Conservation (phyloP, 306 rosid species). For the Hippophae gyantsensis region DNA sequence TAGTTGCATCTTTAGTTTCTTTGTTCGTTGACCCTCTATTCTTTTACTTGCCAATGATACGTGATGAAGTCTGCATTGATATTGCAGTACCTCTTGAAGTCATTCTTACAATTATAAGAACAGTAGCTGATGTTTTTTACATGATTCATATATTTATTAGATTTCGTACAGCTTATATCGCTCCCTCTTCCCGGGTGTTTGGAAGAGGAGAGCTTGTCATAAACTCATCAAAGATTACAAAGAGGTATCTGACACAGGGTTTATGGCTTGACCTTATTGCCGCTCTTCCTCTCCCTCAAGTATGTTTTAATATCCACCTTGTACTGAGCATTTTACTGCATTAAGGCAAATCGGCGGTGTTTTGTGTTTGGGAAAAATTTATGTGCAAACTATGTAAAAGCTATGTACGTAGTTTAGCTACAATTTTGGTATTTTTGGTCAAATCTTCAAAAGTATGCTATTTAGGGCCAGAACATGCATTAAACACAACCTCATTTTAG, state of each 20-base stretch:
- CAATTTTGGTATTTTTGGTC: background rate
- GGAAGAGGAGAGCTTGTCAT: slow-evolving; percentile 58
- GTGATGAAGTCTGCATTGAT: slow-evolving; percentile 39
- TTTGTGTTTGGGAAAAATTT: no score
- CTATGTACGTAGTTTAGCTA: background rate
- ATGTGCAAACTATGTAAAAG: background rate
- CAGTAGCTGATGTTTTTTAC: slow-evolving; percentile 45
- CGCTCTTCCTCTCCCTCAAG: slow-evolving; percentile 62
- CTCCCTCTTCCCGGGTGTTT: slow-evolving; percentile 54
- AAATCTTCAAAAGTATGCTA: background rate
- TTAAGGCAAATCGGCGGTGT: background rate
- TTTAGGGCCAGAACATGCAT: background rate
- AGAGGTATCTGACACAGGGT: slow-evolving; percentile 34
- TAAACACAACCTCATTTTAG: background rate
- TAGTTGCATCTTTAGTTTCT: slow-evolving; percentile 50
- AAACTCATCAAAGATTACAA: slow-evolving; percentile 46
- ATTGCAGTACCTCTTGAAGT: slow-evolving; percentile 27
- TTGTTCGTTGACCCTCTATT: slow-evolving; percentile 48
- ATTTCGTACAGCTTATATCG: slow-evolving; percentile 48
- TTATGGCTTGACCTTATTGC: slow-evolving; percentile 52
- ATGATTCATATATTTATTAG: slow-evolving; percentile 40
- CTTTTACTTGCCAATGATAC: slow-evolving; percentile 45
- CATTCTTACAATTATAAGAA: slow-evolving; percentile 35
- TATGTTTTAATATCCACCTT: slow-evolving; percentile 7
- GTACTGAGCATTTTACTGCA: background rate